These are phyloP conservation scores for Deinandra increscens DNA, from an alignment of 129 eudicot genomes.

Conservation along the genomic window DNA sequence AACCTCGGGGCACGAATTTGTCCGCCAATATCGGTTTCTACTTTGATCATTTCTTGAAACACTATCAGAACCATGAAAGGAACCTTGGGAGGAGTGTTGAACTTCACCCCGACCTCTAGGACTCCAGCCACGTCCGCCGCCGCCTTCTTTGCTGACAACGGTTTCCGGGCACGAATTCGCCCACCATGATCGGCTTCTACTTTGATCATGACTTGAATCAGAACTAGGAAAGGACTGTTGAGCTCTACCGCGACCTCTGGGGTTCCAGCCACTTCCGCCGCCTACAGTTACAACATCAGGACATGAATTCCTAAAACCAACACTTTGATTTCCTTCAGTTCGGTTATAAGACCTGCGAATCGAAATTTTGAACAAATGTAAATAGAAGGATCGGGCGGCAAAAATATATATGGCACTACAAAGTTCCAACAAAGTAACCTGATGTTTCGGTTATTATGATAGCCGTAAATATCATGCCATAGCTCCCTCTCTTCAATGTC, in stretches of 20 bases:
- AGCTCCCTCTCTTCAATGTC: slow-evolving; percentile 12
- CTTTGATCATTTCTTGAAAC: background rate
- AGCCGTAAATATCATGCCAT: slow-evolving; percentile 27
- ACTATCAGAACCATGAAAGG: background rate
- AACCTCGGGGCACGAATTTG: background rate
- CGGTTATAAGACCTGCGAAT: background rate
- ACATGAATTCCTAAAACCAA: background rate
- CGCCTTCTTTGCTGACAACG: background rate
- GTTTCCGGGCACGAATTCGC: background rate
- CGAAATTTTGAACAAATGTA: background rate
- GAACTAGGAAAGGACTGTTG: background rate
- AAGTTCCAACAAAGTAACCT: slow-evolving; percentile 12
- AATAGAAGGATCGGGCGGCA: background rate
- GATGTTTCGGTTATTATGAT: background rate
- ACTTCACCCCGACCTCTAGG: slow-evolving; percentile 1
- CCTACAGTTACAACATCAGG: background rate
- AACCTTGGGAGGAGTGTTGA: background rate
- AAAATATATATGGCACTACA: background rate
- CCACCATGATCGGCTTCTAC: background rate
- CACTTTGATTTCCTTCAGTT: background rate
- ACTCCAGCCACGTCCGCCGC: background rate
- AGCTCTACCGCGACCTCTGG: slow-evolving; percentile 14
- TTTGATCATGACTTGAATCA: slow-evolving; percentile 10
- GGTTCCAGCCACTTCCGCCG: slow-evolving; percentile 22
- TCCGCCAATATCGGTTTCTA: background rate